These are phyloP conservation scores for Diversispora eburnea DNA, from an alignment of 192 early-diverging fungal genomes.

Conservation along the genomic window DNA sequence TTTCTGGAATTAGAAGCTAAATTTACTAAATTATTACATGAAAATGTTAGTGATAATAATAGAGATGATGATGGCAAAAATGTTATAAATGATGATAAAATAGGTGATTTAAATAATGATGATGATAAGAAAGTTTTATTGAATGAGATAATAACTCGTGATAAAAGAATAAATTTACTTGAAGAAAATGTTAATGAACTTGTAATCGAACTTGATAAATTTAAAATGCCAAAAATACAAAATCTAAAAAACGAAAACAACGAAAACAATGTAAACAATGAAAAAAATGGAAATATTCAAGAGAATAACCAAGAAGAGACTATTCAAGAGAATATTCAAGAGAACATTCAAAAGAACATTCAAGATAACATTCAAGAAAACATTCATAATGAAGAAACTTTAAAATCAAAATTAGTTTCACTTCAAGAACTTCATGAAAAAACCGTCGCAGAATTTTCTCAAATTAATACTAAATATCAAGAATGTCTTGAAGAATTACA, in stretches of 20 bases:
- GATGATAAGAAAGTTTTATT: not conserved
- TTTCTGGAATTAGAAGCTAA: too few relatives aligned
- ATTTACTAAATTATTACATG: too few relatives aligned
- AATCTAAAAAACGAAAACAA: not conserved
- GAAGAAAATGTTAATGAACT: slow-evolving; percentile 12
- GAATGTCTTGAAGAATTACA: slow-evolving; percentile 13
- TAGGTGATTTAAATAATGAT: not conserved
- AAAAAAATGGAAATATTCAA: not conserved
- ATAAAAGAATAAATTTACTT: not conserved
- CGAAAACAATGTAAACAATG: not conserved
- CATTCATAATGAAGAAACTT: not conserved
- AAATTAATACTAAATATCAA: slow-evolving; percentile 11
- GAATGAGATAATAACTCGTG: not conserved
- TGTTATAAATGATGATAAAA: too few relatives aligned
- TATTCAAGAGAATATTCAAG: not conserved
- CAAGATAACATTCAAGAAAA: not conserved
- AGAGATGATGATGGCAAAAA: too few relatives aligned
- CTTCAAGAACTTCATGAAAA: slow-evolving; percentile 4
- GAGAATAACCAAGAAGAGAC: not conserved
- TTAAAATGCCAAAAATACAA: not conserved
- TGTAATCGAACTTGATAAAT: not conserved
- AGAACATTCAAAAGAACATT: not conserved
- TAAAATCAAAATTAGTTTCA: slow-evolving; percentile 1
- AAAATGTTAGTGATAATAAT: too few relatives aligned
- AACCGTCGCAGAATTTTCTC: not conserved